A percentile compares a stretch with the other conserved stretches of the same genome.
Conservation (phyloP, 495 filamentous ascomycete species). For the Trichocladium antarcticum region DNA sequence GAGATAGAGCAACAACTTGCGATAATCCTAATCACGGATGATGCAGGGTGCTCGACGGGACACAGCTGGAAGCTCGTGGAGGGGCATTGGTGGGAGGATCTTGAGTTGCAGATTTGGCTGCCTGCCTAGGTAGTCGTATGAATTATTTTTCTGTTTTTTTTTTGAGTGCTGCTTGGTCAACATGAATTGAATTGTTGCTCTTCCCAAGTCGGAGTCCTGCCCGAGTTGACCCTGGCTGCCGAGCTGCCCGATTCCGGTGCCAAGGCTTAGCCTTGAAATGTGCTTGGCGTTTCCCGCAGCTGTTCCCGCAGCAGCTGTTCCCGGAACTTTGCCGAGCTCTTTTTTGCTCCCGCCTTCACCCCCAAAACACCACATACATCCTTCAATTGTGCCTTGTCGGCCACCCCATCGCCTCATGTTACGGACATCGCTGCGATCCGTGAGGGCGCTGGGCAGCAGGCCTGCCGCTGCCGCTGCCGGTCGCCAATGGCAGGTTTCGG, state of each 20-base stretch:
- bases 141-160: not conserved
- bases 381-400: conserved; percentile 32
- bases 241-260: no score
- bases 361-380: conserved; percentile 28
- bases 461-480: conserved; percentile 35
- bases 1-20: conserved; percentile 31
- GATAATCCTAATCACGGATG: conserved; percentile 13
- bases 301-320: conserved; percentile 18
- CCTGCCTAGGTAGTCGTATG: no score
- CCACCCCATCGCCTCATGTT: conserved; percentile 52
- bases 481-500: conserved; percentile 47
- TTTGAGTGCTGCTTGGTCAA: not conserved
- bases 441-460: conserved; percentile 43
- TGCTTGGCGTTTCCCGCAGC: conserved; percentile 14
- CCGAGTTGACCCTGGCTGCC: no score
- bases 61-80: no score
- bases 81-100: not conserved
- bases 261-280: no score
- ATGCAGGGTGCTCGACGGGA: not conserved
- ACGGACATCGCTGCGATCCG: conserved; percentile 52
- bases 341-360: conserved; percentile 33
- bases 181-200: no score
- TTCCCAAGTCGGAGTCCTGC: no score
- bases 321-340: conserved; percentile 32
- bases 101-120: not conserved